Conservation (phyloP, 192 early-diverging fungal species). For the Spizellomyces sp. region DNA sequence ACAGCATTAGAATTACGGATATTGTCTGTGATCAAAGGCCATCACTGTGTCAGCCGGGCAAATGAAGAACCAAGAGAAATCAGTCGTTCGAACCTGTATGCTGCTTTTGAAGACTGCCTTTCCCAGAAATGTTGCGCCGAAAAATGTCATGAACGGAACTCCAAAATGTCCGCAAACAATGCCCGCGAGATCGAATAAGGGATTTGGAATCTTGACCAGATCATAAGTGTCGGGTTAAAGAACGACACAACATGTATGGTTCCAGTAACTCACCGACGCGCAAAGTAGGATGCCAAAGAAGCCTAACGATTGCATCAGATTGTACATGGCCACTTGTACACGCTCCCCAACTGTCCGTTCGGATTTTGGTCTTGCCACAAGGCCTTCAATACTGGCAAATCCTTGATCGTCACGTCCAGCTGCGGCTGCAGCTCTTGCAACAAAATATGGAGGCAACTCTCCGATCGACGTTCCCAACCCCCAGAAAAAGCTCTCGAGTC, state of each 20-base stretch:
- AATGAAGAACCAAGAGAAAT: not conserved
- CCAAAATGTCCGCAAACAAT: conserved; percentile 92
- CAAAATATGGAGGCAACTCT: conserved; percentile 95
- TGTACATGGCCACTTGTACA: conserved; percentile 66
- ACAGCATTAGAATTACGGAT: conserved; percentile 82
- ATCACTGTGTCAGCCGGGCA: not conserved
- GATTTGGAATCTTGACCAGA: conserved; percentile 81
- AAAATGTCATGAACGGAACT: conserved; percentile 92
- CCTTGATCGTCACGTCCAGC: conserved; percentile 49
- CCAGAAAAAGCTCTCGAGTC: conserved; percentile 86
- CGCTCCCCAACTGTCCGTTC: conserved; percentile 69
- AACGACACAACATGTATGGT: not conserved
- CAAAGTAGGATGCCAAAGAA: conserved; percentile 90
- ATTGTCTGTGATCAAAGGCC: conserved; percentile 48
- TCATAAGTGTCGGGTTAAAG: not conserved
- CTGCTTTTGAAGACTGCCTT: conserved; percentile 88
- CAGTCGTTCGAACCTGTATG: conserved; percentile 60
- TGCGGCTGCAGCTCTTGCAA: conserved; percentile 71
- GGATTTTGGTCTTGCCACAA: conserved; percentile 50
- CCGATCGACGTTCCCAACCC: conserved; percentile 90
- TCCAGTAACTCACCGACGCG: conserved; percentile 68
- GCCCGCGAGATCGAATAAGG: conserved; percentile 94
- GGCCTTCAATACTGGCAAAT: conserved; percentile 39
- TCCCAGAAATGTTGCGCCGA: conserved; percentile 92
- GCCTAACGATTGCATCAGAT: conserved; percentile 73